Percentiles rank a stretch among this genome's conserved stretches.
These are phyloP conservation scores for Fusarium sp. DNA, from an alignment of 2,329 filamentous ascomycete species.

Conservation along the genomic window DNA sequence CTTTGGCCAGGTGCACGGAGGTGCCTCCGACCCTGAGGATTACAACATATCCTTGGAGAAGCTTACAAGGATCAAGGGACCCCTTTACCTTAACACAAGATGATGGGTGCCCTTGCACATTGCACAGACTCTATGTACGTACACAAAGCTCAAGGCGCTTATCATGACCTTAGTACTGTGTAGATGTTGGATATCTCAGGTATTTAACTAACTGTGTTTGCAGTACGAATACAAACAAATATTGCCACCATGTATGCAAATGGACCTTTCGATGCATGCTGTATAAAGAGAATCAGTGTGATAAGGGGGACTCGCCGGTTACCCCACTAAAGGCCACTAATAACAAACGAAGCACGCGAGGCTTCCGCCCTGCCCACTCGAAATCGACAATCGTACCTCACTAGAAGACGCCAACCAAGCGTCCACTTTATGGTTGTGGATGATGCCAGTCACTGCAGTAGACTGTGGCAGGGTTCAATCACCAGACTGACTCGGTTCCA, in stretches of 20 bases:
- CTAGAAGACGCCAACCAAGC: slow-evolving; percentile 28
- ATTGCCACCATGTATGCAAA: background rate
- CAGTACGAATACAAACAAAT: background rate
- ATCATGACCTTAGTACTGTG: too few species aligned
- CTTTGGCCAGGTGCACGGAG: background rate
- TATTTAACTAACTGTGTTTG: background rate
- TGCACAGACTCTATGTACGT: background rate
- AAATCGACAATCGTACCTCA: slow-evolving; percentile 24
- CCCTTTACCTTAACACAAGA: slow-evolving; percentile 15
- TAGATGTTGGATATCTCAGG: background rate
- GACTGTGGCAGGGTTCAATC: slow-evolving; percentile 7
- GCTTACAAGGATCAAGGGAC: slow-evolving; percentile 24
- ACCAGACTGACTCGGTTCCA: slow-evolving; percentile 9
- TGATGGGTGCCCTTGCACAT: background rate
- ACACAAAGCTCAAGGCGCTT: slow-evolving; percentile 6
- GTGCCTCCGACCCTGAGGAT: slow-evolving; percentile 6
- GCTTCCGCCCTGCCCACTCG: slow-evolving; percentile 14
- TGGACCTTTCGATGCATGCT: background rate
- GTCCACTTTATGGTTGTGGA: slow-evolving; percentile 25
- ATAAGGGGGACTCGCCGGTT: slow-evolving; percentile 28
- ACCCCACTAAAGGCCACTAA: slow-evolving; percentile 29
- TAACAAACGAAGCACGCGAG: slow-evolving; percentile 20
- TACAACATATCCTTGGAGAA: background rate
- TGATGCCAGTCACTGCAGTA: background rate
- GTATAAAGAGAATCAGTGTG: slow-evolving; percentile 3